Conservation (phyloP, 2,329 filamentous ascomycete species). For the Claviceps maximensis region DNA sequence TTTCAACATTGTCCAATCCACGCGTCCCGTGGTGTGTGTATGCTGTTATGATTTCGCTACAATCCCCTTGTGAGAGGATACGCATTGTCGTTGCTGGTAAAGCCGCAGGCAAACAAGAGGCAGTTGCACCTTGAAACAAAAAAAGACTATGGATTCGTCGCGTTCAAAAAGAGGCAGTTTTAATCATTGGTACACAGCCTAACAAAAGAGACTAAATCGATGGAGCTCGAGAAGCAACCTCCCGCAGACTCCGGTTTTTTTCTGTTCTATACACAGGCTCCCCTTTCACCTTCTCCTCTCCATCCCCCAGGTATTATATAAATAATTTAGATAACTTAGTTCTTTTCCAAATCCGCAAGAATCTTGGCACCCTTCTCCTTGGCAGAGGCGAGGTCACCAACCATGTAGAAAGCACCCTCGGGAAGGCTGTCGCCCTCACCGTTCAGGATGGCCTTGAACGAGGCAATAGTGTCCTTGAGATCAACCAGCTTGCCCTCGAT, state of each 20-base stretch:
- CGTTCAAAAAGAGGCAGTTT: slow-evolving; percentile 31
- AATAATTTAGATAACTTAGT: slow-evolving; percentile 25
- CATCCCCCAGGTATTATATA: slow-evolving; percentile 23
- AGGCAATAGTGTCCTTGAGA: slow-evolving; percentile 94
- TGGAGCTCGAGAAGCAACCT: slow-evolving; percentile 38
- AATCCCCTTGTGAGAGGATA: too few relatives aligned
- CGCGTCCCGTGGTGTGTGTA: too few relatives aligned
- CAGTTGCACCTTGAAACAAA: too few relatives aligned
- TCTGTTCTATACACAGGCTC: slow-evolving; percentile 46
- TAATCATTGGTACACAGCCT: slow-evolving; percentile 49
- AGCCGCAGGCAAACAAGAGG: too few relatives aligned
- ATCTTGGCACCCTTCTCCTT: slow-evolving; percentile 99
- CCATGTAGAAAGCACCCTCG: slow-evolving; percentile 95
- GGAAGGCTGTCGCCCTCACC: slow-evolving; percentile 94
- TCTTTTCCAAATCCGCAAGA: slow-evolving; percentile 77
- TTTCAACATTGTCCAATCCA: too few relatives aligned
- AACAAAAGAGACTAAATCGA: slow-evolving; percentile 41
- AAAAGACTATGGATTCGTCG: slow-evolving; percentile 15
- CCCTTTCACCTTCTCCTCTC: slow-evolving; percentile 10
- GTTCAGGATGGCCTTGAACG: slow-evolving; percentile 92
- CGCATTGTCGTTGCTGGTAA: too few relatives aligned
- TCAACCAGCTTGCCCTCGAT: slow-evolving; percentile 96
- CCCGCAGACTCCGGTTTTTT: slow-evolving; percentile 35
- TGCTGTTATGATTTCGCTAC: too few relatives aligned
- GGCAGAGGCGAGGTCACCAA: slow-evolving; percentile 87